phyloP scores from a whole-genome alignment of 441 rosid genomes.

The Corymbia citriodora region DNA sequence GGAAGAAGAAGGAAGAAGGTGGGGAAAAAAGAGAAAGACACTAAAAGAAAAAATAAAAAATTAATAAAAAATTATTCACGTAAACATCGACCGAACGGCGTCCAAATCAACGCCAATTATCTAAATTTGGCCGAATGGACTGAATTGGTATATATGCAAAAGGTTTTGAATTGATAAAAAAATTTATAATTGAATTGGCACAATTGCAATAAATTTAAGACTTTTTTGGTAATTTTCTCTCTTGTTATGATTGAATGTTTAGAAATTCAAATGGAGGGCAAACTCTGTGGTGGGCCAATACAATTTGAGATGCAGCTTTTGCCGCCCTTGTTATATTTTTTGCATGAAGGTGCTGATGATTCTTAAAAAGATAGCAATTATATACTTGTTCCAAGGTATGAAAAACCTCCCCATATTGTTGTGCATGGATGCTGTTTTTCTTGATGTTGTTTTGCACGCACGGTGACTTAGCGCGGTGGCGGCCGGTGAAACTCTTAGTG shows the following conservation, averaged over 20 bases:
- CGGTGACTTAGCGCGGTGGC: not conserved
- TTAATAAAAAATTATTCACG: no score
- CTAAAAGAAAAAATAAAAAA: no score
- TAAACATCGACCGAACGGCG: no score
- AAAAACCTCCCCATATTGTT: not conserved
- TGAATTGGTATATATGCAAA: no score
- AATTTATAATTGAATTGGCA: no score
- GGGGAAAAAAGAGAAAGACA: no score
- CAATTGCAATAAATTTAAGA: no score
- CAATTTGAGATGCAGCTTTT: conserved; percentile 80
- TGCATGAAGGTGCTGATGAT: conserved; percentile 56
- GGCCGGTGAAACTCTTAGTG: not conserved
- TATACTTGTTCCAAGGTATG: conserved; percentile 73
- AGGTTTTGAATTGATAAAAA: no score
- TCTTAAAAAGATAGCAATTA: conserved; percentile 42
- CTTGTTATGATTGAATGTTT: not conserved
- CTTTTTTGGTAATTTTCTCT: no score
- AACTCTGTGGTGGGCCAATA: not conserved
- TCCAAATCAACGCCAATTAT: no score
- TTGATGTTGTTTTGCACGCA: not conserved
- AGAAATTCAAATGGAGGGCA: conserved; percentile 53
- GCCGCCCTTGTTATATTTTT: conserved; percentile 73
- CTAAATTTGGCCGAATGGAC: no score
- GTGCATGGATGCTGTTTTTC: not conserved
- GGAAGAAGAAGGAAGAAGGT: no score